These are phyloP conservation scores for Phyllosticta ampelicida DNA, from an alignment of 2,329 filamentous ascomycete species.

Conservation along the genomic window DNA sequence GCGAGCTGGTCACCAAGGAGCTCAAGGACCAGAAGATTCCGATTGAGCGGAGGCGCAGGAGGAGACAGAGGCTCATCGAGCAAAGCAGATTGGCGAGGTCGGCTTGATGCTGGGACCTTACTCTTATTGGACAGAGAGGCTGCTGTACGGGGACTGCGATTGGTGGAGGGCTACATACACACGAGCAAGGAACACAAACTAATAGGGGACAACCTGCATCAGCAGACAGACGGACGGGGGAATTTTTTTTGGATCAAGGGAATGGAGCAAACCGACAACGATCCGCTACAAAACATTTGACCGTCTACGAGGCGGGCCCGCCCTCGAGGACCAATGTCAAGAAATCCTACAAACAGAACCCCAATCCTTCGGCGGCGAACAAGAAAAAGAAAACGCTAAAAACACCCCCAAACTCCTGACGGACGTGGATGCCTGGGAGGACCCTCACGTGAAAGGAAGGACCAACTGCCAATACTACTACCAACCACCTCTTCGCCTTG, in stretches of 20 bases:
- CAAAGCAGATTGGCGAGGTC: constrained; percentile 8
- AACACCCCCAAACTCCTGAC: background rate
- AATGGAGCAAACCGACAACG: background rate
- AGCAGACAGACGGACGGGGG: background rate
- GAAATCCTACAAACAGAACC: background rate
- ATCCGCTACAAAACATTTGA: background rate
- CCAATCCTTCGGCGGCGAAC: background rate
- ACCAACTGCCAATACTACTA: background rate
- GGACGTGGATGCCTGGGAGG: background rate
- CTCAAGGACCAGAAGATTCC: constrained; percentile 10
- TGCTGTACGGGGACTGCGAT: background rate
- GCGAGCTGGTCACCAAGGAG: constrained; percentile 10
- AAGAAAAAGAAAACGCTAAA: background rate
- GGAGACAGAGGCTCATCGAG: constrained; percentile 8
- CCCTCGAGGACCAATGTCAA: background rate
- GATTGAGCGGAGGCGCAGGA: constrained; percentile 8
- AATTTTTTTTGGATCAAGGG: background rate
- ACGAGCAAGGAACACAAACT: background rate
- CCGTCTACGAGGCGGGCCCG: background rate
- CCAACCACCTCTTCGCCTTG: background rate
- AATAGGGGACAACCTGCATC: background rate
- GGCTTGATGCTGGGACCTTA: background rate
- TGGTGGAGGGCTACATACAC: background rate
- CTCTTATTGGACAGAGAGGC: background rate
- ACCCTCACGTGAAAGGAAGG: background rate